phyloP scores from a whole-genome alignment of 192 early-diverging fungal species.

The Radiomyces spectabilis region DNA sequence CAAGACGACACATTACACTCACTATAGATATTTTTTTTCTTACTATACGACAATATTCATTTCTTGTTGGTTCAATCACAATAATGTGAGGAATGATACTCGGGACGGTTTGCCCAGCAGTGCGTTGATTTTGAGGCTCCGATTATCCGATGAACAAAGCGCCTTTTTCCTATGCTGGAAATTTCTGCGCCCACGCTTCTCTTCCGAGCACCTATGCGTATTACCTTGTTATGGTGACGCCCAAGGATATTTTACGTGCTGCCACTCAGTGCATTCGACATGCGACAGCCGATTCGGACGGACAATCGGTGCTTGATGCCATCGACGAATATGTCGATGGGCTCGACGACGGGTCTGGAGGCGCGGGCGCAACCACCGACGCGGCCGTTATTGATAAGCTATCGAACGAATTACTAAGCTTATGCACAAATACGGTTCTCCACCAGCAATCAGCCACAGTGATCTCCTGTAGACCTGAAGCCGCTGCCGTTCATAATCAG shows the following conservation, averaged over 20 bases:
- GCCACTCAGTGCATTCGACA: not conserved
- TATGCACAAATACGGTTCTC: constrained; percentile 4
- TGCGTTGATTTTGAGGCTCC: too few relatives aligned
- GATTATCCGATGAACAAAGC: too few relatives aligned
- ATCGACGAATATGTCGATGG: constrained; percentile 27
- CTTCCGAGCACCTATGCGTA: too few relatives aligned
- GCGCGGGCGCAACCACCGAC: not conserved
- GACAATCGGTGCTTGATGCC: constrained; percentile 14
- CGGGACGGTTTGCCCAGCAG: too few relatives aligned
- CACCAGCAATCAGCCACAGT: not conserved
- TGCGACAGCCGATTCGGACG: constrained; percentile 6
- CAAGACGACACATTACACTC: too few relatives aligned
- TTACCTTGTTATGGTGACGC: not conserved
- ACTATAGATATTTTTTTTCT: too few relatives aligned
- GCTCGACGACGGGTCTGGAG: too few relatives aligned
- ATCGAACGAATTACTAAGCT: constrained; percentile 7
- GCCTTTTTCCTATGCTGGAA: too few relatives aligned
- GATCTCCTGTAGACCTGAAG: constrained; percentile 11
- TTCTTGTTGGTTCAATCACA: too few relatives aligned
- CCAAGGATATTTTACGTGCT: constrained; percentile 7
- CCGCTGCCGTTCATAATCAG: constrained; percentile 6
- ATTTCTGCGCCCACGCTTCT: too few relatives aligned
- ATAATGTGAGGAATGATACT: too few relatives aligned
- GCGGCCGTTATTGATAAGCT: constrained; percentile 18
- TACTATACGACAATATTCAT: too few relatives aligned